These are phyloP conservation scores for Paecilomyces sp. DNA, from an alignment of 2,329 filamentous ascomycete species.

Conservation along the genomic window DNA sequence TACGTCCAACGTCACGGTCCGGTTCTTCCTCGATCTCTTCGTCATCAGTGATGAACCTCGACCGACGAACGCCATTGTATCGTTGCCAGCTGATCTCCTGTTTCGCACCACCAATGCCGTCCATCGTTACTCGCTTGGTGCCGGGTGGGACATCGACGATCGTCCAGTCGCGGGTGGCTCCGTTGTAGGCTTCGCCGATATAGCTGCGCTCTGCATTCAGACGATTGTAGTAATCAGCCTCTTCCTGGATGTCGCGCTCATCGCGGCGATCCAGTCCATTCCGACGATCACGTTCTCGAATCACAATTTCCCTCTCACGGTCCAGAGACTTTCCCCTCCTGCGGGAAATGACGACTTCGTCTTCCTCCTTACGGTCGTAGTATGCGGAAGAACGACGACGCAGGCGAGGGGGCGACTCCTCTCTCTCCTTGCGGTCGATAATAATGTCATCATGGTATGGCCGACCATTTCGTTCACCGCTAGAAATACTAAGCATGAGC, in stretches of 20 bases:
- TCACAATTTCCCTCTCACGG: constrained; percentile 15
- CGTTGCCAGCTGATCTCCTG: constrained; percentile 73
- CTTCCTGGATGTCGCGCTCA: constrained; percentile 44
- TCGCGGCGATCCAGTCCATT: constrained; percentile 8
- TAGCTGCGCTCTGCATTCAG: constrained; percentile 62
- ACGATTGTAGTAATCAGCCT: constrained; percentile 58
- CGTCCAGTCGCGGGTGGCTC: constrained; percentile 68
- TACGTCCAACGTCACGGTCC: constrained; percentile 33
- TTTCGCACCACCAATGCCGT: constrained; percentile 65
- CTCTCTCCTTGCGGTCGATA: constrained; percentile 41
- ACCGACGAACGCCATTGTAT: constrained; percentile 69
- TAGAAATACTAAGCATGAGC: constrained; percentile 9
- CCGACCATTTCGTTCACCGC: constrained; percentile 35
- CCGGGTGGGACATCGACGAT: constrained; percentile 80
- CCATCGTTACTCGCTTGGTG: constrained; percentile 74
- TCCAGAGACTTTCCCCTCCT: constrained; percentile 22
- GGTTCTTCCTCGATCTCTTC: constrained; percentile 52
- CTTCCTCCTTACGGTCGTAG: constrained; percentile 14
- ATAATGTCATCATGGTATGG: constrained; percentile 61
- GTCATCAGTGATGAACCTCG: constrained; percentile 65
- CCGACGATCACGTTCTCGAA: constrained; percentile 9
- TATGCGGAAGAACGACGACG: constrained; percentile 13
- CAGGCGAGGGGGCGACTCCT: constrained; percentile 35
- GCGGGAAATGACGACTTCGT: constrained; percentile 13
- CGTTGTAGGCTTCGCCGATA: constrained; percentile 66